Evolutionary conservation across 345 rosid species (phyloP).

Genomic region (Combretum micranthum): DNA sequence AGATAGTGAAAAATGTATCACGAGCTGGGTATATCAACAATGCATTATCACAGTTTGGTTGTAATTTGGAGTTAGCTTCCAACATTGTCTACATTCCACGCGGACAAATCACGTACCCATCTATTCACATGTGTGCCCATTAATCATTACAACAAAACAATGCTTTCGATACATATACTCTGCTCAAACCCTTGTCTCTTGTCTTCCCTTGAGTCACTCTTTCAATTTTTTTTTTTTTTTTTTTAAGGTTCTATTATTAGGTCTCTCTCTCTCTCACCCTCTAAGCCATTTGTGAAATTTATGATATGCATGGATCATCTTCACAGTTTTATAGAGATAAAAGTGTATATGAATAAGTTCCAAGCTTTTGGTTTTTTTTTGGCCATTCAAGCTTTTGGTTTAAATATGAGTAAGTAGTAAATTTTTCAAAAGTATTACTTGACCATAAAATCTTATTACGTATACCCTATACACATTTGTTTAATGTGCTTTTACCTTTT

Average conservation of each 20-base stretch:
- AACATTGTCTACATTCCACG: slow-evolving; percentile 36
- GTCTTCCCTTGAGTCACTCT: slow-evolving; percentile 2
- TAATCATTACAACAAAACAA: slow-evolving; percentile 61
- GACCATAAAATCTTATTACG: too few relatives aligned
- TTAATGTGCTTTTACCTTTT: too few relatives aligned
- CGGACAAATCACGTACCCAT: slow-evolving; percentile 54
- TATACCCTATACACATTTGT: too few relatives aligned
- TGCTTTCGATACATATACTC: slow-evolving; percentile 27
- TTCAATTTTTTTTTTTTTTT: background rate
- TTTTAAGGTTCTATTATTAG: background rate
- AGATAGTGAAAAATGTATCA: slow-evolving; percentile 24
- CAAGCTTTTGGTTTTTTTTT: too few relatives aligned
- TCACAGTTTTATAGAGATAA: too few relatives aligned
- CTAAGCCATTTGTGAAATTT: too few relatives aligned
- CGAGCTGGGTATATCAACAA: slow-evolving; percentile 17
- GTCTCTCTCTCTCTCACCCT: too few relatives aligned
- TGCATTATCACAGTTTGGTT: slow-evolving; percentile 5
- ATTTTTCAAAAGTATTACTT: too few relatives aligned
- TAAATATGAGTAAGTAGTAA: too few relatives aligned
- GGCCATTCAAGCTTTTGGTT: too few relatives aligned
- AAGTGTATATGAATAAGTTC: too few relatives aligned
- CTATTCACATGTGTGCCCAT: slow-evolving; percentile 55
- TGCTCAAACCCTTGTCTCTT: slow-evolving; percentile 35
- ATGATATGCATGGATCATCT: too few relatives aligned
- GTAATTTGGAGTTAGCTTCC: slow-evolving; percentile 13